These are phyloP conservation scores for Russula abietina DNA, from an alignment of 768 basidiomycete genomes.

Conservation along the genomic window DNA sequence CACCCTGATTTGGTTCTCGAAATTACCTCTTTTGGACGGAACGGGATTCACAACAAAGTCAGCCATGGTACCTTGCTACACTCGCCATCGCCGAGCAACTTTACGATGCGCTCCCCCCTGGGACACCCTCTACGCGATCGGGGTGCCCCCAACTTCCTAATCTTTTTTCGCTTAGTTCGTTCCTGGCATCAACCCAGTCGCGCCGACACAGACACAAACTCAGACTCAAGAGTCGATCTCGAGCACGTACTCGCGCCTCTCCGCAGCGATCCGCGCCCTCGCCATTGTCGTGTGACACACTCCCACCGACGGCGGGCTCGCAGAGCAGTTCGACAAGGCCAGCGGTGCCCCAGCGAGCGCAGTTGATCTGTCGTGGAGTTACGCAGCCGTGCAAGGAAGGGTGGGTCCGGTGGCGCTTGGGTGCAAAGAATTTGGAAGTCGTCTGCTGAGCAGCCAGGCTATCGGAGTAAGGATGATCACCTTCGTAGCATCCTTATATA, in stretches of 20 bases:
- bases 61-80: slow-evolving; percentile 77
- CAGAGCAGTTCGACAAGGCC: slow-evolving; percentile 50
- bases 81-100: slow-evolving; percentile 70
- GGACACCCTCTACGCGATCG: neutral
- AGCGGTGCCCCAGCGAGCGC: slow-evolving; percentile 48
- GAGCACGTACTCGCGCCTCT: neutral
- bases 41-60: neutral
- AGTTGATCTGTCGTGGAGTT: slow-evolving; percentile 66
- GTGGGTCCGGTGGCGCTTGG: slow-evolving; percentile 49
- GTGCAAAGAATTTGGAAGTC: slow-evolving; percentile 48
- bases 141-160: neutral
- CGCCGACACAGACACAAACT: slow-evolving; percentile 24
- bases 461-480: neutral
- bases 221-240: neutral
- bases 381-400: slow-evolving; percentile 44
- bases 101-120: slow-evolving; percentile 58
- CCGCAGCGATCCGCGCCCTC: neutral
- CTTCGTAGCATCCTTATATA: neutral
- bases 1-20: neutral
- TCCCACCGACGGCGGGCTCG: slow-evolving; percentile 48
- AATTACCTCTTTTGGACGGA: neutral
- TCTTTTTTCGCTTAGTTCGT: neutral
- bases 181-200: neutral
- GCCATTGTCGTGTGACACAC: slow-evolving; percentile 54
- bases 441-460: neutral